Evolutionary conservation across 441 rosid genomes (phyloP), one percentile per base, ranked within the genome.

Genomic region (Bruguiera hainesii): DNA sequence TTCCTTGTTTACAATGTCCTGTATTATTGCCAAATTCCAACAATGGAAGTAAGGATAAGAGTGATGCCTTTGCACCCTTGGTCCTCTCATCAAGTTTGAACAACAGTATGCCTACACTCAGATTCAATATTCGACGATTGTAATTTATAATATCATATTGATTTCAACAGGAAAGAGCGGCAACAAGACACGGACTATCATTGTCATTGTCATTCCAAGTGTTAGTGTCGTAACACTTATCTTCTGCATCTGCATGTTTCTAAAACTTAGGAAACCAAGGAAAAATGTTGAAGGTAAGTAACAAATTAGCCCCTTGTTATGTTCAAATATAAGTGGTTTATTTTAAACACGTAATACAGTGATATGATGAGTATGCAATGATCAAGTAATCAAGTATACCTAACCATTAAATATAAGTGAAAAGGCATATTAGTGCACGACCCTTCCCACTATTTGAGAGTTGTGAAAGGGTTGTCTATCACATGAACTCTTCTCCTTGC

Each of bases 221-320:
- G 79, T 68, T 61, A 65, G 63, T 52, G 65, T 64, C 70, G 21
- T 57, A 28, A 37, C 76, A 56, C 31, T 85, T 11, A 51, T 66
- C 6, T 72, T 67, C 59, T 68, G 73, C 63, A 39, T 76, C 25
- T 66, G 67, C 29, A 23, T 78, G 63, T 72, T 69, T 53, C 35
- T 63, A 30, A 79, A 74, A 39, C 1, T 61, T 46, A 78, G 66
- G 67, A 84, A 72, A 63, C n/a, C 67, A 11, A 70, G 49, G 52
- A 10, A 19, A 56, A 70, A 21, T 66, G 5, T 21, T 59, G 59
- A 63, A 81, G 69, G 91, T 86, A 72, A 70, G 82, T 64, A 3
- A 64, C 0, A 13, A 6, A 33, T 33, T 33, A 6, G 37, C 37
- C 37, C 7, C 7, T 33, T 33, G 8, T 33, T 33, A 33, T 30